phyloP scores from a whole-genome alignment of 1,284 basidiomycete genomes.

The Microbotryum intermedium region DNA sequence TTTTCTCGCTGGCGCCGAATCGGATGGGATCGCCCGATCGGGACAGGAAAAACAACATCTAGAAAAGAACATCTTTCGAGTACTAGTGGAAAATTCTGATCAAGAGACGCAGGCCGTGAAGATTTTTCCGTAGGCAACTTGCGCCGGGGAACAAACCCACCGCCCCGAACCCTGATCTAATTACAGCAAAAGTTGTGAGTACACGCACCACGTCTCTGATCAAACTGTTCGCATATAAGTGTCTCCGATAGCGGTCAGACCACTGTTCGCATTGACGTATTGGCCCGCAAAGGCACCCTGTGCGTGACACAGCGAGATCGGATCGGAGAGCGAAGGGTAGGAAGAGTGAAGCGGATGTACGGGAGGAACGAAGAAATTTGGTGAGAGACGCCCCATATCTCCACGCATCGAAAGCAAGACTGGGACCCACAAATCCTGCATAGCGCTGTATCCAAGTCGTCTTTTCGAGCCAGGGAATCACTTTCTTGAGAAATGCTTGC shows the following conservation, averaged over 20 bases:
- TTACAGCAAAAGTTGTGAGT: too few species aligned
- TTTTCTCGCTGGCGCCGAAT: too few species aligned
- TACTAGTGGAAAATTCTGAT: too few species aligned
- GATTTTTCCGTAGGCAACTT: too few species aligned
- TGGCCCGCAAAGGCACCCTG: conserved; percentile 16
- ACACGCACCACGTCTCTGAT: neutral
- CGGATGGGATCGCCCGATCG: too few species aligned
- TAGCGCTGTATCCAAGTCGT: conserved; percentile 20
- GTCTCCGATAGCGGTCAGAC: conserved; percentile 7
- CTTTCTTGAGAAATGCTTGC: conserved; percentile 14
- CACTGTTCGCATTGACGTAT: conserved; percentile 13
- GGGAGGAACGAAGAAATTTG: neutral
- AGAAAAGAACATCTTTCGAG: too few species aligned
- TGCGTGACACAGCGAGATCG: neutral
- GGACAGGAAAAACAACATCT: too few species aligned
- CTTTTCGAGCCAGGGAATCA: conserved; percentile 22
- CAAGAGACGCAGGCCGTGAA: too few species aligned
- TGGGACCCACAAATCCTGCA: conserved; percentile 21
- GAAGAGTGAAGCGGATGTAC: neutral
- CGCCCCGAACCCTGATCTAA: too few species aligned
- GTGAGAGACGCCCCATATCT: neutral
- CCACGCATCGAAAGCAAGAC: neutral
- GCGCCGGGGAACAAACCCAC: too few species aligned
- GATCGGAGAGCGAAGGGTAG: neutral
- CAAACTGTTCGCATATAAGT: conserved; percentile 6